A percentile compares a stretch with the other conserved stretches of the same genome.
These are phyloP conservation scores for Pleurotus tuber-regium DNA, from an alignment of 768 basidiomycete genomes.

Conservation along the genomic window DNA sequence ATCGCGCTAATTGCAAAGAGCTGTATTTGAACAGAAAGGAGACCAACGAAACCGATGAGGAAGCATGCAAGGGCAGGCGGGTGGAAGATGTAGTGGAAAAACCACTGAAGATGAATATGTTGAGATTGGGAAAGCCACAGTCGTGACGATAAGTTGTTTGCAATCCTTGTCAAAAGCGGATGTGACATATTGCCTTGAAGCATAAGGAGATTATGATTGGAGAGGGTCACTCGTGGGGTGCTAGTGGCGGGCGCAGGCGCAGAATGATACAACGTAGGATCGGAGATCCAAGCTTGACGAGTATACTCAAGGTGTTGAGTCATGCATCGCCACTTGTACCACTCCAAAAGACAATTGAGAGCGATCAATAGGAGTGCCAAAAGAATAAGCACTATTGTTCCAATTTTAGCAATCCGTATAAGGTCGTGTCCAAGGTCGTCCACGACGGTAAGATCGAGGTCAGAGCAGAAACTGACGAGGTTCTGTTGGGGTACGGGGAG, in stretches of 20 bases:
- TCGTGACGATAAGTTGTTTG: constrained; percentile 46
- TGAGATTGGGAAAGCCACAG: constrained; percentile 58
- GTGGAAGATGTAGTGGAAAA: constrained; percentile 88
- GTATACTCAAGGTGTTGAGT: constrained; percentile 63
- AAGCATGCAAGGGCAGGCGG: constrained; percentile 88
- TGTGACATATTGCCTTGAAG: constrained; percentile 67
- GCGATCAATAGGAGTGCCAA: constrained; percentile 72
- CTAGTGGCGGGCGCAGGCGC: constrained; percentile 23
- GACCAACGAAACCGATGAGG: constrained; percentile 85
- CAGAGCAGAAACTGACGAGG: constrained; percentile 68
- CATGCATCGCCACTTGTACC: constrained; percentile 84
- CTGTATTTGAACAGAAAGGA: constrained; percentile 85
- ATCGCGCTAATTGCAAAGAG: constrained; percentile 76
- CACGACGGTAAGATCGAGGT: constrained; percentile 79
- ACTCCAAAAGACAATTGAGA: constrained; percentile 74
- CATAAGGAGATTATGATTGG: constrained; percentile 76
- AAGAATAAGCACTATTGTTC: constrained; percentile 68
- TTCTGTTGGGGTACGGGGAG: constrained; percentile 77
- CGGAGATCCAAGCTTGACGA: constrained; percentile 73
- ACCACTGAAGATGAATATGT: constrained; percentile 81
- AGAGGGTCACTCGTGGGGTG: constrained; percentile 56
- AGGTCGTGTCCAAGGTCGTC: constrained; percentile 83
- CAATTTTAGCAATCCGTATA: constrained; percentile 77
- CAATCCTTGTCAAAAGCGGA: constrained; percentile 68
- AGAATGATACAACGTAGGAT: constrained; percentile 57